A percentile compares a stretch with the other conserved stretches of the same genome.
Conservation (phyloP, 2,329 filamentous ascomycete species). For the Fusarium dimerum region DNA sequence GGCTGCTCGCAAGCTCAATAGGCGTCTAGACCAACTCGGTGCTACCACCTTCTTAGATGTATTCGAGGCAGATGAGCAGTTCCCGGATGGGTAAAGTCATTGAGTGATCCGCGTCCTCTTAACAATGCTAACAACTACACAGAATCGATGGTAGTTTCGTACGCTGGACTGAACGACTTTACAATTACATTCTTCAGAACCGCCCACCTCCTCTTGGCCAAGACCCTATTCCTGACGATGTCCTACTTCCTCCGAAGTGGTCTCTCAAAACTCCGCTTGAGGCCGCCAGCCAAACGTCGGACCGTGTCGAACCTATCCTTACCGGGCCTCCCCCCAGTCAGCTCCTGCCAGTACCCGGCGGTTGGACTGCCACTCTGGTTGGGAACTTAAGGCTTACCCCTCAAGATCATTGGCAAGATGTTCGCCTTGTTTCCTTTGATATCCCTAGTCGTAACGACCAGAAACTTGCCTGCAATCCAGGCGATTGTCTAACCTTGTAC, state of each 20-base stretch:
- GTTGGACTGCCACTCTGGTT: constrained; percentile 58
- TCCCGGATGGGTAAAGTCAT: constrained; percentile 78
- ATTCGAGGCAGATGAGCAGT: constrained; percentile 91
- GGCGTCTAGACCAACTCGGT: constrained; percentile 80
- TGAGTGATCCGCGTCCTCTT: not conserved
- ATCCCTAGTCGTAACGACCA: constrained; percentile 33
- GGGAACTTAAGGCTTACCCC: constrained; percentile 77
- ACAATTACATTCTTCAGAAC: constrained; percentile 62
- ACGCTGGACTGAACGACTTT: constrained; percentile 72
- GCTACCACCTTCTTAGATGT: constrained; percentile 73
- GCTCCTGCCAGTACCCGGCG: constrained; percentile 57
- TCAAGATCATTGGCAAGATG: constrained; percentile 84
- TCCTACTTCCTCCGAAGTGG: constrained; percentile 74
- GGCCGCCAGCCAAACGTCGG: constrained; percentile 7
- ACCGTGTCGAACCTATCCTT: constrained; percentile 7
- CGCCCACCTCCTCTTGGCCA: constrained; percentile 70
- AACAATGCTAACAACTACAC: not conserved
- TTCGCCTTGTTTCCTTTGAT: constrained; percentile 72
- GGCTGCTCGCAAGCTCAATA: constrained; percentile 84
- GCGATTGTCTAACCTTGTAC: constrained; percentile 78
- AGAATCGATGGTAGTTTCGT: constrained; percentile 83
- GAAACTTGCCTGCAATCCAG: constrained; percentile 56
- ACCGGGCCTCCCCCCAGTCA: constrained; percentile 31
- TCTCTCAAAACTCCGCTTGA: constrained; percentile 29
- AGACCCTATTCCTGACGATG: constrained; percentile 71